These are phyloP conservation scores for Dalbergia oliveri DNA, from an alignment of 306 rosid genomes.

Conservation along the genomic window DNA sequence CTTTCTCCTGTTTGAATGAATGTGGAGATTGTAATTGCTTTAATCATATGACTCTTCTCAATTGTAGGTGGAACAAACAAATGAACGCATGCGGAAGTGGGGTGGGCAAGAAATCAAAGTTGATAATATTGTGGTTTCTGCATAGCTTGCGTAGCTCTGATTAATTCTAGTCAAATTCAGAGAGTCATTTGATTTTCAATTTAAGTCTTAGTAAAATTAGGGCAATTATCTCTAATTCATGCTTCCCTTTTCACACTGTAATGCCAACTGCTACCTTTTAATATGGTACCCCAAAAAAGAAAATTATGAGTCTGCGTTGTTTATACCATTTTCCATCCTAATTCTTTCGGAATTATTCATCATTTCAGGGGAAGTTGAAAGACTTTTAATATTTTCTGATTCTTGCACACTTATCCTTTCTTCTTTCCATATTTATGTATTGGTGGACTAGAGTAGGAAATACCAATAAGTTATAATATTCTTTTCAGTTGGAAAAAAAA, in stretches of 20 bases:
- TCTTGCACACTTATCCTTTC: neutral
- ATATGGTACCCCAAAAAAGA: neutral
- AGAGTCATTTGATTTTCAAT: neutral
- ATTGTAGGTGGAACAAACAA: conserved; percentile 53
- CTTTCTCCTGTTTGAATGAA: conserved; percentile 27
- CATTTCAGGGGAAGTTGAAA: neutral
- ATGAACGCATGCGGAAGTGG: conserved; percentile 51
- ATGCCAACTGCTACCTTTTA: conserved; percentile 1
- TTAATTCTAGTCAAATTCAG: conserved; percentile 13
- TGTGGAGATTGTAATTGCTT: neutral
- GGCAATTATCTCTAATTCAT: neutral
- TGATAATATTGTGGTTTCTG: conserved; percentile 1
- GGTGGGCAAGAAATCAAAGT: conserved; percentile 47
- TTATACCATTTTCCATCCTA: neutral
- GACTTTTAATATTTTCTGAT: neutral
- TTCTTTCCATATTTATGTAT: neutral
- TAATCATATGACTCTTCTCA: conserved; percentile 16
- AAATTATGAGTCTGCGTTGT: neutral
- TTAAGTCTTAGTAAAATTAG: conserved; percentile 15
- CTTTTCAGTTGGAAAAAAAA: too few relatives aligned
- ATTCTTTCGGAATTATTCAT: neutral
- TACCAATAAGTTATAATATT: neutral
- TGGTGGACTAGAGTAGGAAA: neutral
- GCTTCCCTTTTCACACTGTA: conserved; percentile 9
- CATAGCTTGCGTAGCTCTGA: conserved; percentile 35